Evolutionary conservation across 176 grass and related monocot genomes (phyloP).

Genomic region (Rhynchospora pubera): DNA sequence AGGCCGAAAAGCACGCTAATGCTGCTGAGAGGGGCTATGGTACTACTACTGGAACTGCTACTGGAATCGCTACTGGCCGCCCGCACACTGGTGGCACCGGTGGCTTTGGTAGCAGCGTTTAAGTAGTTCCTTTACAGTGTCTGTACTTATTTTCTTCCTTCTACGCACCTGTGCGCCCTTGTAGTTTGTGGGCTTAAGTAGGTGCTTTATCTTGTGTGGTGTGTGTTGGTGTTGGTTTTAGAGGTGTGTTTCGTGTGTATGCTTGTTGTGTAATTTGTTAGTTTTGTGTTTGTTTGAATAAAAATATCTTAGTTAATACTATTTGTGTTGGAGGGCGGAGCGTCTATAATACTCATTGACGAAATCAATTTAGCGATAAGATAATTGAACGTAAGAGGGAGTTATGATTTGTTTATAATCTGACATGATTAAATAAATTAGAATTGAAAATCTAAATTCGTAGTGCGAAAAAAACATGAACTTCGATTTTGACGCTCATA

Average conservation of each 20-base stretch:
- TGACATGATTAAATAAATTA: no score
- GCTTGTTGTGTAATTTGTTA: no score
- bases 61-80: neutral
- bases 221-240: no score
- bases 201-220: neutral
- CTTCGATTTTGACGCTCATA: no score
- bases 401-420: no score
- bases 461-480: no score
- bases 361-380: no score
- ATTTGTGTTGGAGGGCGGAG: neutral
- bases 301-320: neutral
- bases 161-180: neutral
- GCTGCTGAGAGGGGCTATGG: constrained; percentile 19
- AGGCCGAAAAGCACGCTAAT: constrained; percentile 28
- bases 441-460: no score
- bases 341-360: no score
- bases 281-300: neutral
- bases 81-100: neutral
- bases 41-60: neutral
- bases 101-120: constrained; percentile 1
- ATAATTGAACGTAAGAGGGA: no score
- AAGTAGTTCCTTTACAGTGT: neutral
- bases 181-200: neutral
- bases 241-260: neutral
- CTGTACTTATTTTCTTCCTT: neutral